These are phyloP conservation scores for Maudiozyma serrabonitensis DNA, from an alignment of 805 yeast species.

Conservation along the genomic window DNA sequence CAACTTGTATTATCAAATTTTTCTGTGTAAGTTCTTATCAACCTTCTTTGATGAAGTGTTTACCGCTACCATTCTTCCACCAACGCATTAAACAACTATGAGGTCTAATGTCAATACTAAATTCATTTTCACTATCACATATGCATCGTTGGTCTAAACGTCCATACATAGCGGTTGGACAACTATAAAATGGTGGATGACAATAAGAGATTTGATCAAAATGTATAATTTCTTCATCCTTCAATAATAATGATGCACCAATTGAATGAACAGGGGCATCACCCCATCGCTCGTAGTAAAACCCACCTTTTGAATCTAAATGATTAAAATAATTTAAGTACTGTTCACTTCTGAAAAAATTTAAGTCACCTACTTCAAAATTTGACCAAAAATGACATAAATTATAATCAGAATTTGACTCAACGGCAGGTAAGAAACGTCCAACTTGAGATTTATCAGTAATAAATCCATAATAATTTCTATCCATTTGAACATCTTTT, in stretches of 20 bases:
- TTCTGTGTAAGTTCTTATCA: background rate
- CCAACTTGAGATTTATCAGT: constrained; percentile 46
- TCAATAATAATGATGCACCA: constrained; percentile 51
- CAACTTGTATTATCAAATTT: background rate
- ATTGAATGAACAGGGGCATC: constrained; percentile 88
- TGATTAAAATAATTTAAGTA: constrained; percentile 53
- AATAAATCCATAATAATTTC: constrained; percentile 30
- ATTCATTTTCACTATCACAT: constrained; percentile 42
- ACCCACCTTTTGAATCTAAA: constrained; percentile 63
- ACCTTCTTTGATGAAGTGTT: constrained; percentile 19
- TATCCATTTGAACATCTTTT: constrained; percentile 33
- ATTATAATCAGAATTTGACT: constrained; percentile 49
- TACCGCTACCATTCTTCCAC: constrained; percentile 65
- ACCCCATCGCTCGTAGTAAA: constrained; percentile 88
- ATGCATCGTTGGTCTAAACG: constrained; percentile 51
- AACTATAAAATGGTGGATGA: constrained; percentile 61
- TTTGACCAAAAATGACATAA: constrained; percentile 85
- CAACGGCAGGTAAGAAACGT: constrained; percentile 32
- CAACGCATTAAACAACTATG: constrained; percentile 64
- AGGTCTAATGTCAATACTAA: constrained; percentile 33
- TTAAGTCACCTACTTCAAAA: constrained; percentile 66
- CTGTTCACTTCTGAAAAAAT: constrained; percentile 58
- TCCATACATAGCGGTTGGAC: constrained; percentile 43
- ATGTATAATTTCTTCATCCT: constrained; percentile 55
- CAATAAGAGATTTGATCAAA: constrained; percentile 74